Evolutionary conservation across 352 stramenopile genomes (phyloP), one percentile per base, ranked within the genome.

Genomic region (Phytophthora sp.): DNA sequence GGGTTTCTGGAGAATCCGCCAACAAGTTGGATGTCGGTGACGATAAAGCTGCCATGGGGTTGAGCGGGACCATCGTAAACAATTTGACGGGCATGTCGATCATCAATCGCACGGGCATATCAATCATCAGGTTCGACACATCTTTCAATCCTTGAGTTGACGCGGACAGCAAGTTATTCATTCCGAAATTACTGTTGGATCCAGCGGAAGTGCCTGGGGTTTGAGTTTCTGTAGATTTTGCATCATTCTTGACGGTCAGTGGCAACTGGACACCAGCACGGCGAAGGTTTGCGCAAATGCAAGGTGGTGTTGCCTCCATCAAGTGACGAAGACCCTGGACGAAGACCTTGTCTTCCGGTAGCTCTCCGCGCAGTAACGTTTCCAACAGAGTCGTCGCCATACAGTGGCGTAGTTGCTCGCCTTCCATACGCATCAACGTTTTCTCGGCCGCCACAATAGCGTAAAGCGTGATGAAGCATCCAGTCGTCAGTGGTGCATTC

Each of bases 31-130:
- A 63, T 9, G 61, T 65, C 11, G 71, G 73, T 16, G 54, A 76
- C 7, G 74, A 74, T 41, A 82, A 72, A 38, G 63, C 56, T 15
- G 61, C 52, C 50, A 70, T 72, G 18, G 62, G 57, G 33, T 73
- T 75, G 18, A 72, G 5, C 7, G 62, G 62, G 33, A 66, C 66
- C 47, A 72, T 71, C 1, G 74, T 73, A 27, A 78, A 41, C 38
- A 77, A 38, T 64, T 72, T 78, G 15, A 72, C 63, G 4, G 72
- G 68, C 55, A 74, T 73, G 35, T 73, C 69, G 15, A 72, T 66
- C 45, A 92, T 73, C 36, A 92, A 53, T 42, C 90, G 90, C 7
- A 79, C 82, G 5, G 83, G 83, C 81, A 92, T 88, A 46, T 89
- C 79, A 26, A 90, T 90, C 74, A 88, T 80, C 45, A 86, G 55